A percentile compares a stretch with the other conserved stretches of the same genome.
Evolutionary conservation across 805 yeast species (phyloP).

Genomic region (Candida sakaeoensis): DNA sequence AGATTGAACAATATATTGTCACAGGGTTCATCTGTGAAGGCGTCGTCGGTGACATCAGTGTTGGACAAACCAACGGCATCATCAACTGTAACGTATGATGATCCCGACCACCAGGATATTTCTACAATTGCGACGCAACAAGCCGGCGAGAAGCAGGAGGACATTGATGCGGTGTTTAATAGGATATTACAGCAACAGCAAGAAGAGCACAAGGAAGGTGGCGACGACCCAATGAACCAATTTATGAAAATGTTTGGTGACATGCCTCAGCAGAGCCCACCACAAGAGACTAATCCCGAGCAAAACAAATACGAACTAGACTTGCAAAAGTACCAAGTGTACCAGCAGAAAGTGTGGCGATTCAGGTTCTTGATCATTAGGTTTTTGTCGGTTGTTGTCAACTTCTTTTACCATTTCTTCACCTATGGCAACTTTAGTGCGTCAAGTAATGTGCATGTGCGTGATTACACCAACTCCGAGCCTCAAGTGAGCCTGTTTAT

Average conservation of each 20-base stretch:
- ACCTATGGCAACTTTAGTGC: constrained; percentile 18
- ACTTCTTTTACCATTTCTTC: constrained; percentile 34
- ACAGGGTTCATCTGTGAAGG: constrained; percentile 37
- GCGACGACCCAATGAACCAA: constrained; percentile 25
- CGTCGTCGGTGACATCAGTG: constrained; percentile 29
- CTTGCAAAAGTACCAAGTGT: constrained; percentile 25
- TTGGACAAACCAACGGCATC: constrained; percentile 21
- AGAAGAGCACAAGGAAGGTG: constrained; percentile 7
- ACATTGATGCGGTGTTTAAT: constrained; percentile 33
- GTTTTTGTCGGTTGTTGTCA: constrained; percentile 20
- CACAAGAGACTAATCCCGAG: constrained; percentile 7
- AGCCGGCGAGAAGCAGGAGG: constrained; percentile 12
- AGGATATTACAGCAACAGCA: constrained; percentile 22
- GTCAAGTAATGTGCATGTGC: constrained; percentile 23
- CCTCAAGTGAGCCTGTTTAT: constrained; percentile 18
- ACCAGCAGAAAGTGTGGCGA: constrained; percentile 31
- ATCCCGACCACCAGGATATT: constrained; percentile 41
- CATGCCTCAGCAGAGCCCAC: neutral
- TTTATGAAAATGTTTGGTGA: constrained; percentile 31
- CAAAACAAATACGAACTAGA: constrained; percentile 27
- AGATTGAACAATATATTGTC: constrained; percentile 46
- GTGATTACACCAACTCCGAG: constrained; percentile 12
- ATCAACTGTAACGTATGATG: constrained; percentile 16
- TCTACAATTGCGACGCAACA: constrained; percentile 16
- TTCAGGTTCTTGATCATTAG: constrained; percentile 31